Percentiles rank a stretch among this genome's conserved stretches.
These are phyloP conservation scores for Avena atlantica DNA, from an alignment of 176 grass and related monocot species.

Conservation along the genomic window DNA sequence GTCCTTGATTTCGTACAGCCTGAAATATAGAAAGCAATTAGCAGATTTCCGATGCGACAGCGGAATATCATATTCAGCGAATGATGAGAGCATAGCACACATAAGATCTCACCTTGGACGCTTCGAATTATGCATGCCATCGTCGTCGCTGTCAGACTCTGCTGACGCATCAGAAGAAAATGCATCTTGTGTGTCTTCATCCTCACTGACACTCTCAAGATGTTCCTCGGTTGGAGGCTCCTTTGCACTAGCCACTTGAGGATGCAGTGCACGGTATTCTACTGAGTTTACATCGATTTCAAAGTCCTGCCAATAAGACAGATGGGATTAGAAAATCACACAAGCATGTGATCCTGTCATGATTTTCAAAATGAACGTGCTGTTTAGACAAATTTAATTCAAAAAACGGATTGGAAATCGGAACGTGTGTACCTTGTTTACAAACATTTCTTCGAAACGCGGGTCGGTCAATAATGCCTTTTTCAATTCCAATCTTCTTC, in stretches of 20 bases:
- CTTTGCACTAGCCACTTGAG: conserved; percentile 51
- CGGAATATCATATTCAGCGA: background rate
- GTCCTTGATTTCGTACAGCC: conserved; percentile 94
- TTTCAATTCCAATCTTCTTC: conserved; percentile 49
- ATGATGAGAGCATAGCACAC: background rate
- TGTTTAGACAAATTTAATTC: background rate
- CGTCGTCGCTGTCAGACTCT: conserved; percentile 46
- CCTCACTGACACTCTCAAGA: conserved; percentile 77
- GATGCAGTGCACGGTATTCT: conserved; percentile 78
- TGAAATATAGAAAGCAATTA: conserved; percentile 44
- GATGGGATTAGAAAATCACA: conserved; percentile 35
- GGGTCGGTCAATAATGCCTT: conserved; percentile 60
- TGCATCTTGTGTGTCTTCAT: conserved; percentile 47
- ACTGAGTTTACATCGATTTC: conserved; percentile 75
- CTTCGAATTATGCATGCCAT: conserved; percentile 58
- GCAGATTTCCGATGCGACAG: conserved; percentile 17
- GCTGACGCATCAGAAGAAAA: conserved; percentile 44
- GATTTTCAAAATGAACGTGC: background rate
- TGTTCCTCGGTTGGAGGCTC: conserved; percentile 70
- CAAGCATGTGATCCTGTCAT: background rate
- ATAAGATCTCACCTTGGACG: conserved; percentile 60
- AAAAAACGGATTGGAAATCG: conserved; percentile 7
- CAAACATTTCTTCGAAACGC: conserved; percentile 71
- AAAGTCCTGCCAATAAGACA: conserved; percentile 58
- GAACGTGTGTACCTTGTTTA: conserved; percentile 56